Base-by-base conservation (phyloP, 495 filamentous ascomycete species). In the Daldinia grandis region DNA sequence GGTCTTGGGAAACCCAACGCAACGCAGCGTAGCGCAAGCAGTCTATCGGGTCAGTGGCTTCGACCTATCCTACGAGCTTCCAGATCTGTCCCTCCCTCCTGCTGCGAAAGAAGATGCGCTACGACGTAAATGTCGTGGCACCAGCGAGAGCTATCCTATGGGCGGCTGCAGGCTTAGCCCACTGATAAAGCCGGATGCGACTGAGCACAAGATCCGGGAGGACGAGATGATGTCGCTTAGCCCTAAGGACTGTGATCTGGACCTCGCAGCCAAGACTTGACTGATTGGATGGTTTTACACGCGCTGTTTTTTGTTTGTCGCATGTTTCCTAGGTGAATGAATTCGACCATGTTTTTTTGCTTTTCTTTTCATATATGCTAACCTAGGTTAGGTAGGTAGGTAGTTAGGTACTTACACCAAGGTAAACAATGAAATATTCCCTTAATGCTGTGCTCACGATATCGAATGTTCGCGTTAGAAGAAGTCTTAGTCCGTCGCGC, bases 161-260 rank as follows among this genome's bases (percentile, higher is more conserved):
- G 60, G 21, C 40, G 25, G 37, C 40, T 58, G 40, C 47, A 66
- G 19, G 42, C 42, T 24, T 6, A 53, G 37, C 33, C 38, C 37
- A 57, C 56, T 49, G 51, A 57, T 58, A 35, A 51, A 71, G 38
- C 58, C 68, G 68, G 62, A 54, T 66, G 62, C 62, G 27, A 62
- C 62, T 44, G 35, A 44, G 6, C 12, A 66, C 42, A 5, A 71
- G 44, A 58, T 42, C n/a, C 27, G 49, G 42, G 19, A 27, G 35
- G 2, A 55, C 55, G 31, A 55, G 61, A 17, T 53, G 57, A 58
- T 47, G 28, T 28, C 38, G 19, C 31, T 51, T 24, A 62, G 58
- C 62, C 58, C 42, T 64, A 66, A 19, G 28, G 33, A 38, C 19
- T 24, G 17, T 19, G 62, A 42, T 71, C 68, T 66, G 35, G 68